phyloP scores from a whole-genome alignment of 495 filamentous ascomycete genomes.

The Penicillium odoratum region DNA sequence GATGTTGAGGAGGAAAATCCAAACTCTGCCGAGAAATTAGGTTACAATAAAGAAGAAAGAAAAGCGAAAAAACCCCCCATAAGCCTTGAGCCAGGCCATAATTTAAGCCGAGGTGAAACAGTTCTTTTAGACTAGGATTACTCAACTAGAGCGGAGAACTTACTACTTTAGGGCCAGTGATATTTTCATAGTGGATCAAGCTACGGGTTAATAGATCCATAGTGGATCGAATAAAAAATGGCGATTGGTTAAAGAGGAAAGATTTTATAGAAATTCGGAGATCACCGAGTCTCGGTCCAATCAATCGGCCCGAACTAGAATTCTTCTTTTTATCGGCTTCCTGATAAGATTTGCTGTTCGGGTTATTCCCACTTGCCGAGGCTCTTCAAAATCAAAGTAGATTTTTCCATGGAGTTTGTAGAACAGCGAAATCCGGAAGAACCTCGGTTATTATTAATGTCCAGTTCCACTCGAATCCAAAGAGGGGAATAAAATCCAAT shows the following conservation, averaged over 20 bases:
- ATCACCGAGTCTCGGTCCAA: not conserved
- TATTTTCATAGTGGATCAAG: constrained; percentile 9
- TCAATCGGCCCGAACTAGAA: not conserved
- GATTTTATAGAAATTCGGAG: not conserved
- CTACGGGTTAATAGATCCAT: not conserved
- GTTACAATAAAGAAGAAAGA: not conserved
- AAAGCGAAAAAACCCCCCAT: not conserved
- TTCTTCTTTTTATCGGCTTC: no score
- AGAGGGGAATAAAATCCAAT: no score
- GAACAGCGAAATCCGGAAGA: no score
- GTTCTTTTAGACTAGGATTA: not conserved
- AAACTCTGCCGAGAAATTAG: not conserved
- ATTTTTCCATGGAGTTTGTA: no score
- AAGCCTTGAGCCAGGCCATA: not conserved
- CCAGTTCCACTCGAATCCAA: no score
- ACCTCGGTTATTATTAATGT: no score
- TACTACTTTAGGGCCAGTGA: constrained; percentile 18
- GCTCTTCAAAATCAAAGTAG: no score
- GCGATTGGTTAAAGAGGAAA: not conserved
- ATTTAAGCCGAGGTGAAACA: not conserved
- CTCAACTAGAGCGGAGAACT: constrained; percentile 14
- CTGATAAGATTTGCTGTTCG: no score
- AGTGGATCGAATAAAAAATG: not conserved
- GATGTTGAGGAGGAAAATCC: not conserved
- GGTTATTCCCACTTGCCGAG: no score